phyloP scores from a whole-genome alignment of 305 asterid species.

The Nicotiana rustica region DNA sequence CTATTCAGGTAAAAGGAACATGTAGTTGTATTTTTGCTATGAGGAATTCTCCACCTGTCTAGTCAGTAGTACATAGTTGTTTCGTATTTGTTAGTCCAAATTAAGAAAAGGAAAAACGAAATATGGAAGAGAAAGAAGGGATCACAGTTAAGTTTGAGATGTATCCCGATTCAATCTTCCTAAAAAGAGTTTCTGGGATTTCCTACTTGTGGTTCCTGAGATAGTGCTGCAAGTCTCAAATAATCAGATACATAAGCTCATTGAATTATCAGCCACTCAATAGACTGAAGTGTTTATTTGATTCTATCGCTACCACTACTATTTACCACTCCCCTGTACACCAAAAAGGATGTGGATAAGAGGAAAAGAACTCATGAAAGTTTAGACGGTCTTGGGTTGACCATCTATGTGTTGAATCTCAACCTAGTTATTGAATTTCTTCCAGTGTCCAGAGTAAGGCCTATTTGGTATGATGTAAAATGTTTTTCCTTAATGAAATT shows the following conservation, averaged over 20 bases:
- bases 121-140: constrained; percentile 72
- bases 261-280: constrained; percentile 16
- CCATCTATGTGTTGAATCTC: constrained; percentile 9
- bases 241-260: constrained; percentile 59
- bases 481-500: neutral
- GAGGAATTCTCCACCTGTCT: constrained; percentile 29
- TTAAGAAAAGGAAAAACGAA: constrained; percentile 27
- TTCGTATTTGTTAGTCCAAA: constrained; percentile 4
- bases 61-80: constrained; percentile 19
- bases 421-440: neutral
- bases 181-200: constrained; percentile 55
- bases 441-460: neutral
- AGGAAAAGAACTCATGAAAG: constrained; percentile 5
- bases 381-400: neutral
- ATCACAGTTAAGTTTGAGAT: constrained; percentile 51
- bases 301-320: neutral
- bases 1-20: constrained; percentile 73
- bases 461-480: constrained; percentile 21
- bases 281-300: constrained; percentile 13
- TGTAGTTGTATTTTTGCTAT: constrained; percentile 7
- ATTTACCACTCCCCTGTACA: constrained; percentile 1
- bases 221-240: constrained; percentile 63
- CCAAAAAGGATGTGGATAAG: neutral
- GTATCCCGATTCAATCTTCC: constrained; percentile 71
- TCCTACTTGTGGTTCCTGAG: constrained; percentile 74